phyloP scores from a whole-genome alignment of 805 yeast genomes.

The Candida corydali region DNA sequence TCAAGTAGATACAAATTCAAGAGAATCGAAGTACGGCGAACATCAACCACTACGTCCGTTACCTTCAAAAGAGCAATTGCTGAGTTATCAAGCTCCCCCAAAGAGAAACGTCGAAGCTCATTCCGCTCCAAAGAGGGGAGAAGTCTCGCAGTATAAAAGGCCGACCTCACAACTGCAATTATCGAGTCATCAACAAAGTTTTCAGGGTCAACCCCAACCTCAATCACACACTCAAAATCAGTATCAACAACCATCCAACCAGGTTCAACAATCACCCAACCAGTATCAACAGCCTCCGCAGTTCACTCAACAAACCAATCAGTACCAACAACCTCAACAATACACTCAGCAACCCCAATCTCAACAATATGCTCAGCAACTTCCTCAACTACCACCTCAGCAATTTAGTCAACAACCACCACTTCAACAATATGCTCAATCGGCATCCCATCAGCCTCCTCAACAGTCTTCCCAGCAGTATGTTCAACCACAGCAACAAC shows the following conservation, averaged over 20 bases:
- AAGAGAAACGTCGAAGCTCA: constrained; percentile 24
- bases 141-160: constrained; percentile 12
- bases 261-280: constrained; percentile 9
- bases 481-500: constrained; percentile 8
- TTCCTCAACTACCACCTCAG: constrained; percentile 7
- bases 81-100: constrained; percentile 29
- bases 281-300: constrained; percentile 7
- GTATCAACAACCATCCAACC: constrained; percentile 9
- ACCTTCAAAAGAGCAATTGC: constrained; percentile 17
- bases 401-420: constrained; percentile 1
- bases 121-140: constrained; percentile 20
- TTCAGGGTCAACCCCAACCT: too few species aligned
- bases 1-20: not conserved
- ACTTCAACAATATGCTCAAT: too few species aligned
- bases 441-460: not conserved
- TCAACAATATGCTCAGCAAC: not conserved
- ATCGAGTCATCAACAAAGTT: constrained; percentile 9
- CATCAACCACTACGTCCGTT: constrained; percentile 6
- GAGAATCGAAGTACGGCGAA: not conserved
- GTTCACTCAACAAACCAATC: constrained; percentile 8
- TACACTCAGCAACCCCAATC: not conserved
- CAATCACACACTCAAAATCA: too few species aligned
- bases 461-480: constrained; percentile 1
- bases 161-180: constrained; percentile 7
- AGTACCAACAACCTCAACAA: constrained; percentile 10